Conservation (phyloP, 2,329 filamentous ascomycete genomes). For the Nemania sp. region DNA sequence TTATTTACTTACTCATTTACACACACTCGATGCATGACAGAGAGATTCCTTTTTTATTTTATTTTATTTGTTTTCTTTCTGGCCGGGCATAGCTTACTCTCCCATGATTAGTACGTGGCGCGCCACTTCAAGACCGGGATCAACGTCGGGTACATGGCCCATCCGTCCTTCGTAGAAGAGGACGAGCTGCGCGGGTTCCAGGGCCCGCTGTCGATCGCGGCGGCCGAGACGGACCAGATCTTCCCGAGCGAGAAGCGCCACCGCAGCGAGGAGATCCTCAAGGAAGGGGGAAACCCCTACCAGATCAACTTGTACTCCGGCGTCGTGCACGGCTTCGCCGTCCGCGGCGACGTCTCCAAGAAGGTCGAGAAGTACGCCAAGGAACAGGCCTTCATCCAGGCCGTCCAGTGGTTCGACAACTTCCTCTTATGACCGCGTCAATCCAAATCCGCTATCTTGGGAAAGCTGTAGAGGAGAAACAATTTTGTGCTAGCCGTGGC, state of each 20-base stretch:
- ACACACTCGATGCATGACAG: no score
- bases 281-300: constrained; percentile 61
- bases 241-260: constrained; percentile 67
- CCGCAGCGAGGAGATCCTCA: constrained; percentile 65
- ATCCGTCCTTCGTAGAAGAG: constrained; percentile 74
- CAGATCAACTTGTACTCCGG: constrained; percentile 77
- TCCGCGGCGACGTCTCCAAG: constrained; percentile 65
- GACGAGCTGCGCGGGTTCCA: constrained; percentile 67
- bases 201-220: constrained; percentile 70
- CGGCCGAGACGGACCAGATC: constrained; percentile 65
- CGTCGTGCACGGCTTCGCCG: constrained; percentile 74
- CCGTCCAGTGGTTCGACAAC: constrained; percentile 72
- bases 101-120: constrained; percentile 61
- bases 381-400: constrained; percentile 80
- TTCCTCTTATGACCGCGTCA: constrained; percentile 32
- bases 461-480: constrained; percentile 18
- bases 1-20: no score
- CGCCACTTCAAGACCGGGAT: constrained; percentile 68
- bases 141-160: constrained; percentile 72
- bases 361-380: constrained; percentile 68
- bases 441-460: background rate
- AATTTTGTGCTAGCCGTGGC: background rate
- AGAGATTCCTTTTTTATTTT: no score
- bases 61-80: no score
- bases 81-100: no score